Conservation (phyloP, 176 grass and related monocot species). For the Alloteropsis semialata region DNA sequence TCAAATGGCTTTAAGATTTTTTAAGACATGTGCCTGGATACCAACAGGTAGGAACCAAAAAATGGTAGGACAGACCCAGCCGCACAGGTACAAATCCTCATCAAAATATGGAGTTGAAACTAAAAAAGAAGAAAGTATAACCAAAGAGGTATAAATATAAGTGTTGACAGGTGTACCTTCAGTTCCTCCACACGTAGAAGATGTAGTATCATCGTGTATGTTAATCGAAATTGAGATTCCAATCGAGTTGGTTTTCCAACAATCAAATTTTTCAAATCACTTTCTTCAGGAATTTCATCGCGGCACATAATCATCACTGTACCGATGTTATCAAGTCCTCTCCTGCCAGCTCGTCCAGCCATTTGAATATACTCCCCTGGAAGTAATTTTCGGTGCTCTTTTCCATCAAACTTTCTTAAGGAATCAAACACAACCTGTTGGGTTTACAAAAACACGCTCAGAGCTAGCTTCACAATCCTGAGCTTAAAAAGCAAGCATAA, state of each 20-base stretch:
- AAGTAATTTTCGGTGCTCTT: constrained; percentile 85
- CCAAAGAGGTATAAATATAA: not conserved
- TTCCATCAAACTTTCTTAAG: constrained; percentile 95
- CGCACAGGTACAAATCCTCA: constrained; percentile 2
- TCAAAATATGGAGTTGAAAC: constrained; percentile 10
- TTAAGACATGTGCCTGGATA: not conserved
- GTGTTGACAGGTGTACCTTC: constrained; percentile 51
- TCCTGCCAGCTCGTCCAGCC: constrained; percentile 96
- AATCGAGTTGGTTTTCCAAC: constrained; percentile 92
- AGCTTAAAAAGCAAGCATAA: constrained; percentile 16
- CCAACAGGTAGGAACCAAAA: not conserved
- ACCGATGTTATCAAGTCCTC: constrained; percentile 95
- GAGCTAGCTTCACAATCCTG: constrained; percentile 16
- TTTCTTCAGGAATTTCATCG: constrained; percentile 96
- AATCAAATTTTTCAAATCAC: constrained; percentile 90
- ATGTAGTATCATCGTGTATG: constrained; percentile 98
- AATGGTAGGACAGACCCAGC: not conserved
- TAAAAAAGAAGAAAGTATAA: not conserved
- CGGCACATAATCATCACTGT: constrained; percentile 93
- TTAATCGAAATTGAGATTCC: constrained; percentile 88
- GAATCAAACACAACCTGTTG: constrained; percentile 93
- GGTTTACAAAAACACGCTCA: constrained; percentile 32
- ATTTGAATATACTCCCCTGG: constrained; percentile 99
- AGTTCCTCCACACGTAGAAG: constrained; percentile 97
- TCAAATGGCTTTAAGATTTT: constrained; percentile 5